These are phyloP conservation scores for Botryosphaeria dothidea DNA, from an alignment of 2,329 filamentous ascomycete species.

Conservation along the genomic window DNA sequence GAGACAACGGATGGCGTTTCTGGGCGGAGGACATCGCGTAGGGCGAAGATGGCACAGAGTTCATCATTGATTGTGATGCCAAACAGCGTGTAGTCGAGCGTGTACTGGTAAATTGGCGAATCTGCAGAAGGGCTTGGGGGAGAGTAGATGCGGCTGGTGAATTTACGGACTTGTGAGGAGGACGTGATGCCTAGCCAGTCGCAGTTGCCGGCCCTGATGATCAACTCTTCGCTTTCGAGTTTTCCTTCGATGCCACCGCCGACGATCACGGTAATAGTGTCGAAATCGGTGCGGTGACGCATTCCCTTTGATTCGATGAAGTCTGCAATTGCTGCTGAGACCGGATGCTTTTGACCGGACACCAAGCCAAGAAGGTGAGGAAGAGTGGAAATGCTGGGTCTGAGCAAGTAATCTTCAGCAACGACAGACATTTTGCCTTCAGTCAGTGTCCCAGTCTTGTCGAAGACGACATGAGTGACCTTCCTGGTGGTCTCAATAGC, in stretches of 20 bases:
- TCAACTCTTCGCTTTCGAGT: slow-evolving; percentile 24
- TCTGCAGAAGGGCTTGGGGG: background rate
- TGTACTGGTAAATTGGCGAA: background rate
- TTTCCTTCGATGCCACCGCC: slow-evolving; percentile 47
- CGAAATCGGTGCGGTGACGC: background rate
- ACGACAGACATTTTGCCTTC: slow-evolving; percentile 51
- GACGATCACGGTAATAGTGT: slow-evolving; percentile 38
- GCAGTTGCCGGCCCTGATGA: slow-evolving; percentile 47
- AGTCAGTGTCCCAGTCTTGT: slow-evolving; percentile 80
- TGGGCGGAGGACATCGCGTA: slow-evolving; percentile 50
- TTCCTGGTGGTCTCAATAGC: slow-evolving; percentile 64
- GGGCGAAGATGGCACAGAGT: slow-evolving; percentile 51
- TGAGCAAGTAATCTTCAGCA: slow-evolving; percentile 20
- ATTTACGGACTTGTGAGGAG: background rate
- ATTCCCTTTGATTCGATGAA: background rate
- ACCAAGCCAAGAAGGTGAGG: slow-evolving; percentile 42
- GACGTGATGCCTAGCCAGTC: slow-evolving; percentile 5
- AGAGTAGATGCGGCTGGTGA: background rate
- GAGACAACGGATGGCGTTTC: slow-evolving; percentile 55
- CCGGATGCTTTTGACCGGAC: slow-evolving; percentile 27
- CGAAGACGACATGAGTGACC: slow-evolving; percentile 69
- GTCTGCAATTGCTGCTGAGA: background rate
- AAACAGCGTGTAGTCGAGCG: slow-evolving; percentile 26
- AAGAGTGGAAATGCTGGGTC: slow-evolving; percentile 18
- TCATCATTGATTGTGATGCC: slow-evolving; percentile 47